Conservation (phyloP, 192 early-diverging fungal genomes). For the Powellomyces hirtus region DNA sequence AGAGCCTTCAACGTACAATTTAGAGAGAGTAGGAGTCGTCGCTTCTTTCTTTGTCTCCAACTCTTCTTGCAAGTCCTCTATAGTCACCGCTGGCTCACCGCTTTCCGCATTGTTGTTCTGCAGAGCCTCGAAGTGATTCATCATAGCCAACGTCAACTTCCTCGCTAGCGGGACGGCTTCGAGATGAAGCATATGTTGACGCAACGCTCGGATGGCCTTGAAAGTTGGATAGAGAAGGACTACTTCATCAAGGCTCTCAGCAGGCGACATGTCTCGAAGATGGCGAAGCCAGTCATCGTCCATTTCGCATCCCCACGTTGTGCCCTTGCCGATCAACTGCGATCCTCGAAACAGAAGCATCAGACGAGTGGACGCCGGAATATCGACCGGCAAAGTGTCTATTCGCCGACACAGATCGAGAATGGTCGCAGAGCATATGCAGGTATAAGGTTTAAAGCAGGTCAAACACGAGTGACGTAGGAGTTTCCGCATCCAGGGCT, state of each 20-base stretch:
- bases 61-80: neutral
- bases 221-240: neutral
- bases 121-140: neutral
- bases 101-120: neutral
- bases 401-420: neutral
- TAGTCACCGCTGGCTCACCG: neutral
- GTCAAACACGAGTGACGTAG: neutral
- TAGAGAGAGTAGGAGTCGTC: neutral
- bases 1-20: neutral
- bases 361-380: neutral
- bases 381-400: neutral
- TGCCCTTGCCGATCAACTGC: neutral
- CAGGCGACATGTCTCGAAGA: neutral
- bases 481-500: neutral
- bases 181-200: neutral
- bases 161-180: neutral
- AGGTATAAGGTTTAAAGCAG: neutral
- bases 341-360: neutral
- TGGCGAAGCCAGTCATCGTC: neutral
- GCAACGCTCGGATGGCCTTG: neutral
- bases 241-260: neutral
- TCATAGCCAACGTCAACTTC: neutral
- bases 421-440: neutral
- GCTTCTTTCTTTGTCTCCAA: neutral
- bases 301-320: neutral